Percentiles rank a stretch among this genome's conserved stretches.
phyloP scores from a whole-genome alignment of 2,329 filamentous ascomycete genomes.

The Scedosporium apiospermum region DNA sequence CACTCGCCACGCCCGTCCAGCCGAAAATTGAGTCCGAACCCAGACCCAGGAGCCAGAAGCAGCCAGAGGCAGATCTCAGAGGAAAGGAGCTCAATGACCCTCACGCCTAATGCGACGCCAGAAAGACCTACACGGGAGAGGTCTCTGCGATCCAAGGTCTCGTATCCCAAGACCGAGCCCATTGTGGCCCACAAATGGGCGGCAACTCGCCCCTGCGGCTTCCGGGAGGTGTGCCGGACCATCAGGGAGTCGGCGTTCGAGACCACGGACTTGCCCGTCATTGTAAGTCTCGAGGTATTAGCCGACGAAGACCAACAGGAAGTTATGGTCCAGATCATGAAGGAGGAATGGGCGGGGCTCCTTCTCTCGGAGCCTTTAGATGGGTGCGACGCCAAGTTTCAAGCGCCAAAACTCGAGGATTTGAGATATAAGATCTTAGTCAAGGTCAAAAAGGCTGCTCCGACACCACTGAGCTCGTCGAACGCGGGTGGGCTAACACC shows the following conservation, averaged over 20 bases:
- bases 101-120: conserved; percentile 11
- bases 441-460: conserved; percentile 60
- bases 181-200: conserved; percentile 78
- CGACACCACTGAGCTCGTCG: conserved; percentile 16
- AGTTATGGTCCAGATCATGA: conserved; percentile 90
- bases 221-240: conserved; percentile 75
- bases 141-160: conserved; percentile 13
- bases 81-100: conserved; percentile 4
- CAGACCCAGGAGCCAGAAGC: neutral
- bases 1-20: conserved; percentile 9
- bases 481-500: neutral
- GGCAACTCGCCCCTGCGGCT: conserved; percentile 74
- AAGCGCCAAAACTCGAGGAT: conserved; percentile 60
- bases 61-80: conserved; percentile 1
- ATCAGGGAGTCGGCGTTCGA: conserved; percentile 73
- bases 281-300: conserved; percentile 89
- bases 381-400: conserved; percentile 39
- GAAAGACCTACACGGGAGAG: neutral
- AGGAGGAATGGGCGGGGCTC: conserved; percentile 69
- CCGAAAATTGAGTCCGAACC: neutral
- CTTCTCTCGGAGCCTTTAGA: conserved; percentile 54
- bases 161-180: conserved; percentile 50
- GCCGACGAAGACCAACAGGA: conserved; percentile 74
- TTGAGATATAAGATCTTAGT: conserved; percentile 73
- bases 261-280: conserved; percentile 67